Evolutionary conservation across 345 rosid genomes (phyloP).

Genomic region (Laguncularia racemosa): DNA sequence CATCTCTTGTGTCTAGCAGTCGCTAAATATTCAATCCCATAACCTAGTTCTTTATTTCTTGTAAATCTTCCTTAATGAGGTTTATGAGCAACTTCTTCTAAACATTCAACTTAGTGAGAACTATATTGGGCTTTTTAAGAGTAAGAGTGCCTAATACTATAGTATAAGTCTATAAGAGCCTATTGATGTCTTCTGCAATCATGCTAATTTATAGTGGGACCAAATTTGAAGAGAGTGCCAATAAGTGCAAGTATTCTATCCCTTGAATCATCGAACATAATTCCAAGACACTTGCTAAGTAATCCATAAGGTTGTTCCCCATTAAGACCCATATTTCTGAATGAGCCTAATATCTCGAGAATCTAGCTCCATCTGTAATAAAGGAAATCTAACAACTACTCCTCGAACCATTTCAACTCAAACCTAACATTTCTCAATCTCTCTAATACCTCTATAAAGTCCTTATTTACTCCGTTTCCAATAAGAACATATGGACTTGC

Average conservation of each 20-base stretch:
- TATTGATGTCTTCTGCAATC: slow-evolving; percentile 37
- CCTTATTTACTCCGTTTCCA: too few relatives aligned
- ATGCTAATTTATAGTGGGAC: too few relatives aligned
- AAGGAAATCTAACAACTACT: slow-evolving; percentile 25
- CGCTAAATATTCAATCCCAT: slow-evolving; percentile 27
- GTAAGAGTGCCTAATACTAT: slow-evolving; percentile 40
- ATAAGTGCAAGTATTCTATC: too few relatives aligned
- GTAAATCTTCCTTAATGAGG: slow-evolving; percentile 35
- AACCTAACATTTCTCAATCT: too few relatives aligned
- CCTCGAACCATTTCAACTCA: slow-evolving; percentile 43
- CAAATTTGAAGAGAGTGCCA: too few relatives aligned
- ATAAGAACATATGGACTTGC: too few relatives aligned
- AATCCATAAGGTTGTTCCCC: too few relatives aligned
- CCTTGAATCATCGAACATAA: too few relatives aligned
- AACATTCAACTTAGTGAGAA: slow-evolving; percentile 38
- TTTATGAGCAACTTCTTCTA: slow-evolving; percentile 44
- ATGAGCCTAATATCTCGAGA: slow-evolving; percentile 30
- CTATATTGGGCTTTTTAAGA: slow-evolving; percentile 44
- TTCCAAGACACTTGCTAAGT: too few relatives aligned
- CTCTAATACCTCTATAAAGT: slow-evolving; percentile 37
- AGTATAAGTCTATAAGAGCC: slow-evolving; percentile 35
- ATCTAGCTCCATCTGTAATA: slow-evolving; percentile 61
- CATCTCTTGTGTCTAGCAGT: slow-evolving; percentile 26
- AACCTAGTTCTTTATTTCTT: slow-evolving; percentile 46
- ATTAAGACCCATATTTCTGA: too few relatives aligned